Evolutionary conservation across 257 asterid genomes (phyloP).

Genomic region (Penstemon eatonii): DNA sequence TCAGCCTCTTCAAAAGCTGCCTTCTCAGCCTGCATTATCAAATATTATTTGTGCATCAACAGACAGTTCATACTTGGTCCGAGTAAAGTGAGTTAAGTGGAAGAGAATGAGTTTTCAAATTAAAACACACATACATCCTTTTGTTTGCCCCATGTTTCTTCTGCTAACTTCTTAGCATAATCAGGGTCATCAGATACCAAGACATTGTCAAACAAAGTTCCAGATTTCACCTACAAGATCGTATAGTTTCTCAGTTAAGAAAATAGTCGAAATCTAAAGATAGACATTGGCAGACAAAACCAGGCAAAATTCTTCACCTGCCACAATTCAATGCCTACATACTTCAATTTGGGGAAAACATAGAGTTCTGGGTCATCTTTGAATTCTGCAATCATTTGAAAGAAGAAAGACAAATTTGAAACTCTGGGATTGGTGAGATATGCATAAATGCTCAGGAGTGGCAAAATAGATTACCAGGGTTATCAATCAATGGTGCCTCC

Average conservation of each 20-base stretch:
- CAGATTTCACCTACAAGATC: constrained; percentile 85
- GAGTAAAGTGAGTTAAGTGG: not conserved
- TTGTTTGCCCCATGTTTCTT: constrained; percentile 92
- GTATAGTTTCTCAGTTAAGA: constrained; percentile 15
- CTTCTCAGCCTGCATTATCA: constrained; percentile 74
- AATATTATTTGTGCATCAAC: constrained; percentile 9
- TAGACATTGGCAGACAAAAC: not conserved
- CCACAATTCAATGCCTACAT: constrained; percentile 98
- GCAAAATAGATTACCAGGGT: constrained; percentile 55
- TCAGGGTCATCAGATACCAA: constrained; percentile 83
- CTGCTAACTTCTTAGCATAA: constrained; percentile 80
- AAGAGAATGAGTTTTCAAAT: not conserved
- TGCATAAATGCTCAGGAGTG: constrained; percentile 9
- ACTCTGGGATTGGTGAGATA: not conserved
- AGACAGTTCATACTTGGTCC: not conserved
- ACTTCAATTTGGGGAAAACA: constrained; percentile 90
- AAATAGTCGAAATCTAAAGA: not conserved
- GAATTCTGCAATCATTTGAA: constrained; percentile 56
- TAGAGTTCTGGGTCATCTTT: constrained; percentile 91
- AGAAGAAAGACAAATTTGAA: not conserved
- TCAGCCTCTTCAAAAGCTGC: constrained; percentile 93
- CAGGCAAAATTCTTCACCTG: constrained; percentile 50
- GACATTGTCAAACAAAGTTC: constrained; percentile 93
- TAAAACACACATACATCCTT: constrained; percentile 71
- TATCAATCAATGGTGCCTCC: constrained; percentile 88